Conservation (phyloP, 768 basidiomycete genomes). For the Boletus rufocinnamomeus region DNA sequence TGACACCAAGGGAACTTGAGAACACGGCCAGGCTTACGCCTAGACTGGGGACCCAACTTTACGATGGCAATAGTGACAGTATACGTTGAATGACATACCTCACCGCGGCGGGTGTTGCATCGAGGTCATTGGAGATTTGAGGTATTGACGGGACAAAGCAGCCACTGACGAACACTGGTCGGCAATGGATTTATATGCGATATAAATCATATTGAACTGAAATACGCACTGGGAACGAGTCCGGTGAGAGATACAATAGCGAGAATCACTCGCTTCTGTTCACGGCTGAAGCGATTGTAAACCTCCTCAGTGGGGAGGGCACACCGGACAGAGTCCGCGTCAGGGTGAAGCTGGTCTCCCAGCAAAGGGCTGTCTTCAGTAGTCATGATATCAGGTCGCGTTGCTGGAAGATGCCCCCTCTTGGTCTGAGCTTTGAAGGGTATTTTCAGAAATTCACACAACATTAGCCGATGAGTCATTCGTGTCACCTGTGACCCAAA, state of each 20-base stretch:
- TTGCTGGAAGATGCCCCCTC: background rate
- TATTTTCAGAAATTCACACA: background rate
- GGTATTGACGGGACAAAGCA: slow-evolving; percentile 77
- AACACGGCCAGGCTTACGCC: slow-evolving; percentile 55
- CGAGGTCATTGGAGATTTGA: slow-evolving; percentile 65
- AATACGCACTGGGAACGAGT: slow-evolving; percentile 57
- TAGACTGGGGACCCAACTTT: slow-evolving; percentile 32
- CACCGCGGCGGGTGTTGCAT: slow-evolving; percentile 56
- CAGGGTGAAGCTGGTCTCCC: slow-evolving; percentile 4
- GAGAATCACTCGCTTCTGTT: slow-evolving; percentile 55
- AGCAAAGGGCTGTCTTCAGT: slow-evolving; percentile 35
- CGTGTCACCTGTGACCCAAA: too few relatives aligned
- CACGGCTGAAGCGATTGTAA: slow-evolving; percentile 59
- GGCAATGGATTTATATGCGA: background rate
- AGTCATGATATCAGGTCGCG: slow-evolving; percentile 15
- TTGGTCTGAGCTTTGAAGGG: background rate
- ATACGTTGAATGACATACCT: slow-evolving; percentile 40
- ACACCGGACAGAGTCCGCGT: background rate
- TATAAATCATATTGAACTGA: background rate
- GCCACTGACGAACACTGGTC: slow-evolving; percentile 63
- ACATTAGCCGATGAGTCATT: background rate
- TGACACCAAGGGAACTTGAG: slow-evolving; percentile 45
- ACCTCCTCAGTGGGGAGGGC: slow-evolving; percentile 34
- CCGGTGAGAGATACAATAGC: slow-evolving; percentile 61
- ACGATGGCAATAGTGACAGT: background rate